Base-by-base conservation (phyloP, 768 basidiomycete genomes). In the Megacollybia marginata region DNA sequence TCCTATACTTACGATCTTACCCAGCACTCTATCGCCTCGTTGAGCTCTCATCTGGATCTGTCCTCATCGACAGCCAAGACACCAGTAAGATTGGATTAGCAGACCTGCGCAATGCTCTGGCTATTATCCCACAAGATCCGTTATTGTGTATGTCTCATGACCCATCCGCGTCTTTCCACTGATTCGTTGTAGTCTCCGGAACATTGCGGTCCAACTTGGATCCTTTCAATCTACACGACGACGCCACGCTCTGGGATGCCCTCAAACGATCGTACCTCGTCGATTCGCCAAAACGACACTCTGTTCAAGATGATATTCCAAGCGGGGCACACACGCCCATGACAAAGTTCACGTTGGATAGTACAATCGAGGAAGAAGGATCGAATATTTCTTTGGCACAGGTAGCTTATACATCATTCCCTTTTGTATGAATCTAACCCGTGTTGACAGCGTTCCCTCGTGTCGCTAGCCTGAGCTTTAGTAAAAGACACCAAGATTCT, bases 71-170 rank as follows among this genome's bases (percentile, higher is more conserved):
- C 62, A 89, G 77, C 6, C 69, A 90, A n/a, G 87, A 97, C 59
- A 83, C 91, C 38, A 85, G 88, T 16, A 77, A 74, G 54, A 74
- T 96, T 38, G 93, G 92, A 8, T 68, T 97, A 16, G 72, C 73
- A 45, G 85, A 89, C 62, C 67, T 93, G 38, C 72, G 88, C 33
- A 79, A 68, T 45, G 73, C 73, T 5, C 66, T 91, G 16, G 79
- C 87, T 1, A 90, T 92, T 59, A 91, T 92, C 51, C 90, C 90
- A 4, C 91, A 92, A 62, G 90, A 92, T 57, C 74, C 88, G 75
- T 62, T 78, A 32, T 62, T 78, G 28, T 79, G 76, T 78, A 28
- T 28, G 23, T 28, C 23, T 3, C 23, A 28, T 6, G 23, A 60
- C 59, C 71, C 57, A 34, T 28, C 40, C 10, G 2, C 23, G 6